Evolutionary conservation across 208 protist species (phyloP).

Genomic region (Trypanosoma brucei): DNA sequence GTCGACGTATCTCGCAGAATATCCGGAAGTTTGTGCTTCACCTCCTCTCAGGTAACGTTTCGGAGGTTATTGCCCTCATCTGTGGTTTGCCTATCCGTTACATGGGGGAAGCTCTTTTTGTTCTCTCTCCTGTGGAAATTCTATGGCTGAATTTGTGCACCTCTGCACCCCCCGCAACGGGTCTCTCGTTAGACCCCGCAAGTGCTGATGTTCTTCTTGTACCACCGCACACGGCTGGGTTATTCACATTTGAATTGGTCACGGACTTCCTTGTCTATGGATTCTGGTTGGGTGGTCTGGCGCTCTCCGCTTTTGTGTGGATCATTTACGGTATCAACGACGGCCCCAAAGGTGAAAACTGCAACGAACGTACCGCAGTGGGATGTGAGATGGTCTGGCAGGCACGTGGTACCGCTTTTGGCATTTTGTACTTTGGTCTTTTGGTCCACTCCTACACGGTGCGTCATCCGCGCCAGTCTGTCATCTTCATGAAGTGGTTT

Average conservation of each 20-base stretch:
- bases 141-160: constrained; percentile 91
- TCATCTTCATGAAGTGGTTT: constrained; percentile 83
- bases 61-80: constrained; percentile 85
- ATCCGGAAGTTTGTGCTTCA: constrained; percentile 90
- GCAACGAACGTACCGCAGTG: constrained; percentile 42
- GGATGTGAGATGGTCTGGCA: constrained; percentile 68
- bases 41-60: constrained; percentile 84
- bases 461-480: constrained; percentile 62
- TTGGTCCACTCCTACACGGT: constrained; percentile 90
- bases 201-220: constrained; percentile 76
- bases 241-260: constrained; percentile 85
- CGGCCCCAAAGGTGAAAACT: constrained; percentile 50
- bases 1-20: constrained; percentile 79
- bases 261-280: constrained; percentile 80
- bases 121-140: constrained; percentile 89
- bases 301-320: constrained; percentile 62
- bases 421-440: constrained; percentile 80
- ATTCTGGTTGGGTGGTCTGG: constrained; percentile 61
- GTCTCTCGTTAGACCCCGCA: constrained; percentile 71
- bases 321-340: constrained; percentile 61
- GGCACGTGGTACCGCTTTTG: constrained; percentile 77
- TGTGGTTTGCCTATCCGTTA: constrained; percentile 76
- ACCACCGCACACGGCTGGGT: constrained; percentile 62
- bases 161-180: constrained; percentile 66
- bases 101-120: constrained; percentile 63